Evolutionary conservation across 169 alveolate genomes (phyloP).

Genomic region (Plasmodium cynomolgi): DNA sequence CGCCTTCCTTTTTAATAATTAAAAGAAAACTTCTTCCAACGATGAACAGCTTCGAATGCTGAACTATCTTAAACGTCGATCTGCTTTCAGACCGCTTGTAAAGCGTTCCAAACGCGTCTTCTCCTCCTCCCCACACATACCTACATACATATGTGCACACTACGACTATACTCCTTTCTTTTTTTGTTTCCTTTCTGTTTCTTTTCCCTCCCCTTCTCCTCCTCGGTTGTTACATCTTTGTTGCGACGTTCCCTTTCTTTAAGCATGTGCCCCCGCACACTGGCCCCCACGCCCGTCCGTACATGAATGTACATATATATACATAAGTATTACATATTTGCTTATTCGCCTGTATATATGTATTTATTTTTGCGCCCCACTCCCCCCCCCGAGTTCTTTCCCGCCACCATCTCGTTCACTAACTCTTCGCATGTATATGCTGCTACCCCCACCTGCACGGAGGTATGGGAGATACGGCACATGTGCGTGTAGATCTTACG

Average conservation of each 20-base stretch:
- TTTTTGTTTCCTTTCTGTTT: not conserved
- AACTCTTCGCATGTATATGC: not conserved
- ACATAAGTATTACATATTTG: not conserved
- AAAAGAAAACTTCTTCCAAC: not conserved
- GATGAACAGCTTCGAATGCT: not conserved
- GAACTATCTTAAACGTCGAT: not conserved
- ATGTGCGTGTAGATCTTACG: not conserved
- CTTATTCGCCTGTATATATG: not conserved
- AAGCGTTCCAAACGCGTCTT: not conserved
- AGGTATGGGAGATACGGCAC: not conserved
- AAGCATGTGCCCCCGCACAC: not conserved
- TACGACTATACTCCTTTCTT: not conserved
- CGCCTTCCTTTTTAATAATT: not conserved
- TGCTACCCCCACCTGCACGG: not conserved
- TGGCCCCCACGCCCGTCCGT: not conserved
- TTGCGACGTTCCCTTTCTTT: not conserved
- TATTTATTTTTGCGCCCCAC: not conserved
- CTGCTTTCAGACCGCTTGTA: not conserved
- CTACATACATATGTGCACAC: not conserved
- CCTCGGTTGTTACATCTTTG: not conserved
- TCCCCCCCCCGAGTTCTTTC: not conserved
- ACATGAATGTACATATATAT: not conserved
- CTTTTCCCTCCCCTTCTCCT: not conserved
- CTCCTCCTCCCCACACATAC: not conserved
- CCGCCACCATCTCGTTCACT: not conserved